Conservation (phyloP, 2,329 filamentous ascomycete species). For the Escovopsis sp. region DNA sequence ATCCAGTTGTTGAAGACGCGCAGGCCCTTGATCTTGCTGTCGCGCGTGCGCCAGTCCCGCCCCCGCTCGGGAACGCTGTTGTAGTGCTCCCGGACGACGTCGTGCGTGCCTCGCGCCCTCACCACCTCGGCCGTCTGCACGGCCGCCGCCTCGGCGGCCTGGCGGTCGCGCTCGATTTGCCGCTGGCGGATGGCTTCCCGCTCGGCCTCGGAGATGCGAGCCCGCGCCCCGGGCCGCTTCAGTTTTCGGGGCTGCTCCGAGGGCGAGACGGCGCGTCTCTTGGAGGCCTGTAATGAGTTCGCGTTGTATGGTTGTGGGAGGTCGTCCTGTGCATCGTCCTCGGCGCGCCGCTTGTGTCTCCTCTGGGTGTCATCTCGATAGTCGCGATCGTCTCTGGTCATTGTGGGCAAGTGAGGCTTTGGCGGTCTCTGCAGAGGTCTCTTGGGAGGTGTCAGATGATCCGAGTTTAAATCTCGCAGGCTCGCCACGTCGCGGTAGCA, state of each 20-base stretch:
- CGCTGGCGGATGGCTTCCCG: slow-evolving; percentile 52
- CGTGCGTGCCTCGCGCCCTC: slow-evolving; percentile 45
- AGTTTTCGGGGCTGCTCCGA: slow-evolving; percentile 46
- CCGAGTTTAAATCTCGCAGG: no score
- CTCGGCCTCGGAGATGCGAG: slow-evolving; percentile 52
- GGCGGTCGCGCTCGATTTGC: slow-evolving; percentile 41
- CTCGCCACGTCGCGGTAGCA: no score
- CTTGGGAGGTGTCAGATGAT: no score
- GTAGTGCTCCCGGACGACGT: slow-evolving; percentile 87
- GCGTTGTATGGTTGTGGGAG: slow-evolving; percentile 48
- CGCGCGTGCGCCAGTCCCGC: slow-evolving; percentile 85
- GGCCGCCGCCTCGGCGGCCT: slow-evolving; percentile 22
- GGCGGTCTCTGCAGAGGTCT: no score
- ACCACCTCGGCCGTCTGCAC: slow-evolving; percentile 22
- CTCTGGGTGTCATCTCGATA: slow-evolving; percentile 1
- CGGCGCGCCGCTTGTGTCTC: slow-evolving; percentile 17
- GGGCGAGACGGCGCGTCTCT: slow-evolving; percentile 40
- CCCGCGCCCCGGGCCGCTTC: slow-evolving; percentile 52
- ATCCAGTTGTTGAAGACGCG: slow-evolving; percentile 98
- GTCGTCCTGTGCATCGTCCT: slow-evolving; percentile 24
- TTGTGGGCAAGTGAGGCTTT: background rate
- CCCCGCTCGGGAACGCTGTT: slow-evolving; percentile 90
- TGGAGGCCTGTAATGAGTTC: slow-evolving; percentile 40
- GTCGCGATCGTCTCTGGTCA: slow-evolving; percentile 6
- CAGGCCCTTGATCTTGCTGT: slow-evolving; percentile 88